Evolutionary conservation across 148 eudicot species (phyloP).

Genomic region (Silene latifolia): DNA sequence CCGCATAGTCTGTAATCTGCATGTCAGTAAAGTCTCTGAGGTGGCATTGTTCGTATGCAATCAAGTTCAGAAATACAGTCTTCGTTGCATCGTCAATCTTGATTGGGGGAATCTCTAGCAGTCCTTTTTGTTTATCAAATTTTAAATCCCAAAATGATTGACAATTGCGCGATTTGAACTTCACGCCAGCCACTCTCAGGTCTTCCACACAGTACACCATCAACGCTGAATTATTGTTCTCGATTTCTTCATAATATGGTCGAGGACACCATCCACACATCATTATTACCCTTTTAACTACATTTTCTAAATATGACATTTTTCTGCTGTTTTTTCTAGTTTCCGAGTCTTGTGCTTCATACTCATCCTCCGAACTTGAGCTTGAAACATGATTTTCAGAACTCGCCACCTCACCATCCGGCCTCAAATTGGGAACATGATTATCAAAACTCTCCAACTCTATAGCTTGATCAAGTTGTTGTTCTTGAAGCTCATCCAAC

Average conservation of each 20-base stretch:
- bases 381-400: too few relatives aligned
- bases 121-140: neutral
- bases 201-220: neutral
- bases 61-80: neutral
- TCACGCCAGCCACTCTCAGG: neutral
- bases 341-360: too few relatives aligned
- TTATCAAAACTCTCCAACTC: too few relatives aligned
- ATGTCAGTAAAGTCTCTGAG: neutral
- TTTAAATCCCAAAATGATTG: neutral
- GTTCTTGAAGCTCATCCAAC: too few relatives aligned
- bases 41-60: conserved; percentile 12
- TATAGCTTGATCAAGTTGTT: too few relatives aligned
- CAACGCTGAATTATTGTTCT: neutral
- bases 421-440: too few relatives aligned
- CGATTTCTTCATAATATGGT: neutral
- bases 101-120: neutral
- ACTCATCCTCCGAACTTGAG: too few relatives aligned
- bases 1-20: neutral
- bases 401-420: too few relatives aligned
- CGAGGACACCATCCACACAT: neutral
- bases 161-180: neutral
- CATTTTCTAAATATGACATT: too few relatives aligned
- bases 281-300: neutral
- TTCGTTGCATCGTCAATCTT: neutral
- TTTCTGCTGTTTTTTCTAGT: too few relatives aligned